Percentiles rank a stretch among this genome's conserved stretches.
Evolutionary conservation across 306 rosid genomes (phyloP).

Genomic region (Inga laurina): DNA sequence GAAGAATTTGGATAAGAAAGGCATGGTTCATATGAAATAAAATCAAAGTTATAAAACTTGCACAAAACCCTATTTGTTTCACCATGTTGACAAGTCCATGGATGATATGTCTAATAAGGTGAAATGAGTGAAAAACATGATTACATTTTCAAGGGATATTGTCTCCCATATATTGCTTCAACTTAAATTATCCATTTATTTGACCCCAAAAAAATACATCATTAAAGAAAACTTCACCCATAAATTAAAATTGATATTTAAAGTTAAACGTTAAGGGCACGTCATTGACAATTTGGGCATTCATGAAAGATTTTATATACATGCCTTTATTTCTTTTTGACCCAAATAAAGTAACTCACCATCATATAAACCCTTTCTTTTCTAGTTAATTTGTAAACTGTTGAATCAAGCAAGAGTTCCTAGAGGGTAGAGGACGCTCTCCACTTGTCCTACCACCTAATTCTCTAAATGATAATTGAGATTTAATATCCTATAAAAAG

Average conservation of each 20-base stretch:
- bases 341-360: background rate
- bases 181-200: background rate
- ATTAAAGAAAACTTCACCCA: background rate
- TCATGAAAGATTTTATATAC: background rate
- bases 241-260: background rate
- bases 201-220: background rate
- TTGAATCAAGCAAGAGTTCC: no score
- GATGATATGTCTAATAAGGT: constrained; percentile 2
- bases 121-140: background rate
- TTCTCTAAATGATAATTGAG: no score
- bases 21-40: background rate
- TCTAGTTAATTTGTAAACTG: background rate
- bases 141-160: constrained; percentile 4
- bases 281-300: background rate
- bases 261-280: background rate
- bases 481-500: no score
- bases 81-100: background rate
- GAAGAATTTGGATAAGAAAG: background rate
- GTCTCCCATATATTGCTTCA: constrained; percentile 23
- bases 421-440: no score
- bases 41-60: background rate
- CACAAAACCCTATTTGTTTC: background rate
- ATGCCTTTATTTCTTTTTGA: background rate
- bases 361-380: no score
- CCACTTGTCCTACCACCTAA: no score